Evolutionary conservation across 73 alveolate species (phyloP).

Genomic region (Tetrahymena borealis): DNA sequence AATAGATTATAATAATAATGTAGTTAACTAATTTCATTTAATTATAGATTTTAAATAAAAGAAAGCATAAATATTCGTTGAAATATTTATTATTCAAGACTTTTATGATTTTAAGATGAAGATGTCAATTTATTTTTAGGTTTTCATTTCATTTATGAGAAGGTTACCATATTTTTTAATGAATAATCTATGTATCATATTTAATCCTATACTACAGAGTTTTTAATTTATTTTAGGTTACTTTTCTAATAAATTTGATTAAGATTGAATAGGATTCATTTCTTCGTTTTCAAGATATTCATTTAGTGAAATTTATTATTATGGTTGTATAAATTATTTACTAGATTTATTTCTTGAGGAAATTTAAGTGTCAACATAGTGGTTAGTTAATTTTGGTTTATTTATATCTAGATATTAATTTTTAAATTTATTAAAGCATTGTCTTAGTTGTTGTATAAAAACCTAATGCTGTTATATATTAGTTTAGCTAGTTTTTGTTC

Average conservation of each 20-base stretch:
- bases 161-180: background rate
- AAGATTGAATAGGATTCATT: background rate
- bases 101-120: background rate
- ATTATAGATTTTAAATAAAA: too few relatives aligned
- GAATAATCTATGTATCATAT: background rate
- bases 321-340: background rate
- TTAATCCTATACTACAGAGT: background rate
- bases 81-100: too few relatives aligned
- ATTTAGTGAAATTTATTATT: background rate
- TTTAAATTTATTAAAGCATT: background rate
- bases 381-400: background rate
- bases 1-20: too few relatives aligned
- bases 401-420: background rate
- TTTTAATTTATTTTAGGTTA: background rate
- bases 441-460: background rate
- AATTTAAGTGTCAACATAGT: too few relatives aligned
- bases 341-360: too few relatives aligned
- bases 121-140: background rate
- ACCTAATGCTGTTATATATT: background rate
- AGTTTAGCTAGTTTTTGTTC: background rate
- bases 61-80: too few relatives aligned
- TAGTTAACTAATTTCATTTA: too few relatives aligned
- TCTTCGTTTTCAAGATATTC: background rate
- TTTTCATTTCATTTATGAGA: background rate
- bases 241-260: background rate